Percentiles rank a stretch among this genome's conserved stretches.
Conservation (phyloP, 2,329 filamentous ascomycete genomes). For the Colletotrichum gloeosporioides region DNA sequence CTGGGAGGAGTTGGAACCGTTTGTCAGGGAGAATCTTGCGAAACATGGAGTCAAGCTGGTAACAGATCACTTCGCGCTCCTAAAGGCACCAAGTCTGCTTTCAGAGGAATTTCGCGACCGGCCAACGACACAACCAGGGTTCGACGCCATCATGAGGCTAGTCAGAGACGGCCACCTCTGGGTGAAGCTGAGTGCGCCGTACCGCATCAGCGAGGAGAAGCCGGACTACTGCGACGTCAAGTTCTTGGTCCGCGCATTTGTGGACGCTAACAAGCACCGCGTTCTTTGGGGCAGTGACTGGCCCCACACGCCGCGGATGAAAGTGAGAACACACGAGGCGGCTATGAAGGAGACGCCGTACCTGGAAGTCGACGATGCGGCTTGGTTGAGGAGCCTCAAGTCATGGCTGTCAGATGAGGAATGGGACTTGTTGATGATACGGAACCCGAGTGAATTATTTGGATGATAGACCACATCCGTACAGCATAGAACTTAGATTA, state of each 20-base stretch:
- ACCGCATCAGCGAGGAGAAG: conserved; percentile 34
- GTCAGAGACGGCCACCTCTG: conserved; percentile 35
- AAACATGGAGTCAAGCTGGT: conserved; percentile 29
- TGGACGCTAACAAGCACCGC: conserved; percentile 35
- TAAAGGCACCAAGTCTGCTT: conserved; percentile 39
- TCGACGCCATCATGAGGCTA: conserved; percentile 32
- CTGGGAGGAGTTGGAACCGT: conserved; percentile 28
- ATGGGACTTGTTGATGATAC: conserved; percentile 26
- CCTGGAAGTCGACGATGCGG: conserved; percentile 27
- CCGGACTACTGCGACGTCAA: conserved; percentile 36
- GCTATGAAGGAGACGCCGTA: conserved; percentile 34
- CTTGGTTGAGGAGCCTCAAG: conserved; percentile 27
- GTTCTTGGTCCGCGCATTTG: conserved; percentile 32
- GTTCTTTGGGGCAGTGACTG: conserved; percentile 44
- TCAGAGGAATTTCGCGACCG: conserved; percentile 24
- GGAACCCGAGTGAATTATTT: conserved; percentile 3
- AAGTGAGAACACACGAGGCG: conserved; percentile 35
- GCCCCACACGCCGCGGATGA: conserved; percentile 43
- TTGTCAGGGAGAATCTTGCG: conserved; percentile 26
- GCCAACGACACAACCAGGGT: conserved; percentile 32
- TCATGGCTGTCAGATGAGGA: conserved; percentile 28
- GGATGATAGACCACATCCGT: not conserved
- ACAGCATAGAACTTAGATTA: not conserved
- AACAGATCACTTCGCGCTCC: conserved; percentile 41
- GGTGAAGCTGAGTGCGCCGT: conserved; percentile 43